Percentiles rank a stretch among this genome's conserved stretches.
Conservation (phyloP, 306 rosid genomes). For the Quercus wislizeni region DNA sequence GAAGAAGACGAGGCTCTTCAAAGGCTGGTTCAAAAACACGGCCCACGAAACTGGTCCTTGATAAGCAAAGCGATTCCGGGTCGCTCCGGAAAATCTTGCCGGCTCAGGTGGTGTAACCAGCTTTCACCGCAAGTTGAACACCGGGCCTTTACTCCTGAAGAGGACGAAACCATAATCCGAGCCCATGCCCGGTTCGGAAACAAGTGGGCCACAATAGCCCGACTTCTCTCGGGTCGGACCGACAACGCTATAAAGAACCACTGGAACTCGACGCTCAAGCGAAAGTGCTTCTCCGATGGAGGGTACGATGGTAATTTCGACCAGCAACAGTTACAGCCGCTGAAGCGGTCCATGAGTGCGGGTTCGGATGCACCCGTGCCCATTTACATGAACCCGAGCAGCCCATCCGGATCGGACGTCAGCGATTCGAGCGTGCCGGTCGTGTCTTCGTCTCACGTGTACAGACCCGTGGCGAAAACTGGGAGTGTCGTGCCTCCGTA, state of each 20-base stretch:
- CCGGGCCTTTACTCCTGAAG: conserved; percentile 77
- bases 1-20: conserved; percentile 88
- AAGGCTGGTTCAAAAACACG: conserved; percentile 77
- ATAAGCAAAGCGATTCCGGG: conserved; percentile 89
- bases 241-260: conserved; percentile 98
- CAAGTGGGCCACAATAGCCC: conserved; percentile 97
- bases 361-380: conserved; percentile 69
- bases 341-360: conserved; percentile 69
- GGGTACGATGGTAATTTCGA: conserved; percentile 15
- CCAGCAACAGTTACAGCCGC: conserved; percentile 36
- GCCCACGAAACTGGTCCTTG: conserved; percentile 87
- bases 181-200: conserved; percentile 96
- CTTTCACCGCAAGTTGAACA: conserved; percentile 96
- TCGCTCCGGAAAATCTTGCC: conserved; percentile 89
- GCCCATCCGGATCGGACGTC: conserved; percentile 87
- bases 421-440: conserved; percentile 79
- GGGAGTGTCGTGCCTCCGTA: conserved; percentile 60
- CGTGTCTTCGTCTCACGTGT: conserved; percentile 45
- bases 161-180: conserved; percentile 80
- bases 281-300: conserved; percentile 53
- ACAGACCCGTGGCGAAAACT: conserved; percentile 66
- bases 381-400: conserved; percentile 62
- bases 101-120: conserved; percentile 98
- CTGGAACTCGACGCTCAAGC: conserved; percentile 95
- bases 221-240: conserved; percentile 81